These are phyloP conservation scores for Dacryopinax primogenitus DNA, from an alignment of 768 basidiomycete genomes.

Conservation along the genomic window DNA sequence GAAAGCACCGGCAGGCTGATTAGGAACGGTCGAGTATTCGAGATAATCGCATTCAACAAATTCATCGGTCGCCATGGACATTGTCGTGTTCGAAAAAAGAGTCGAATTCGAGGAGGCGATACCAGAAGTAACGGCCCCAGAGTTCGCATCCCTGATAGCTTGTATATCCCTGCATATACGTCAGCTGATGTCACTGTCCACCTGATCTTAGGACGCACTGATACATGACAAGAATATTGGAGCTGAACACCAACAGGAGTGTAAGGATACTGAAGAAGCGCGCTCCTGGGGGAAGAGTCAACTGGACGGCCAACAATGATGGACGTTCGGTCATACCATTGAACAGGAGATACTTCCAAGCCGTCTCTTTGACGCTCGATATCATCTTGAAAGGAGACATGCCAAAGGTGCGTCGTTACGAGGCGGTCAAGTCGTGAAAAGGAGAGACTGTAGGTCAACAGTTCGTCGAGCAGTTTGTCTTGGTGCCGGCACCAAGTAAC, in stretches of 20 bases:
- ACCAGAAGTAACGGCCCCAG: neutral
- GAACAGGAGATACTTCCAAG: neutral
- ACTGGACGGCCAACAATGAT: slow-evolving; percentile 21
- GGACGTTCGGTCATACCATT: slow-evolving; percentile 15
- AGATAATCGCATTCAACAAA: slow-evolving; percentile 62
- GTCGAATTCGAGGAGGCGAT: slow-evolving; percentile 10
- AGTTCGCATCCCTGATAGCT: slow-evolving; percentile 20
- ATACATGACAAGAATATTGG: slow-evolving; percentile 36
- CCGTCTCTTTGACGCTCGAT: neutral
- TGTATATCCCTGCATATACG: slow-evolving; percentile 21
- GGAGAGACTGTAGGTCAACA: neutral
- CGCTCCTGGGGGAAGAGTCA: slow-evolving; percentile 51
- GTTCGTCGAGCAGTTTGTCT: neutral
- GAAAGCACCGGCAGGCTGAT: slow-evolving; percentile 80
- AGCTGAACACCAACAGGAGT: slow-evolving; percentile 62
- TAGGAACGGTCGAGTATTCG: slow-evolving; percentile 73
- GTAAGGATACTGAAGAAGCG: slow-evolving; percentile 68
- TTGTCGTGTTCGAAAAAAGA: neutral
- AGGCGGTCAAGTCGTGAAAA: neutral
- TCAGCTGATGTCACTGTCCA: slow-evolving; percentile 38
- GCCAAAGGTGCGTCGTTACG: neutral
- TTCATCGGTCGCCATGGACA: slow-evolving; percentile 11
- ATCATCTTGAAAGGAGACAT: neutral
- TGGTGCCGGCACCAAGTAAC: neutral
- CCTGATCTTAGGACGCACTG: slow-evolving; percentile 32